Base-by-base conservation (phyloP, 2,329 filamentous ascomycete species). In the Penicillium olsonii region DNA sequence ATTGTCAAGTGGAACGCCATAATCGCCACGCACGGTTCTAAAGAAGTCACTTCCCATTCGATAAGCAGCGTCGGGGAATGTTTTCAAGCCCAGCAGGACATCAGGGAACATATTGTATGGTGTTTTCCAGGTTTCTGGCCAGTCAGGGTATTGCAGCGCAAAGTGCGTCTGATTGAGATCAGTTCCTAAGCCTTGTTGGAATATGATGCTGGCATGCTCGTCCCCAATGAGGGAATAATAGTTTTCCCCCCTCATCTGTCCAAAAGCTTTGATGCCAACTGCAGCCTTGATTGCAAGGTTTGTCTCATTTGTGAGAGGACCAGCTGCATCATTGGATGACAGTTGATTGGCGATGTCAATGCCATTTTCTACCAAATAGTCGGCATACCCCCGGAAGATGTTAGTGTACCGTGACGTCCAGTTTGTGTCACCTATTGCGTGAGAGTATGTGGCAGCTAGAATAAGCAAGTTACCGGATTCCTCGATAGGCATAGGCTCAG, bases 201-300 rank as follows among this genome's bases (percentile, higher is more conserved):
- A 73, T 44, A 74, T 61, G 0, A 66, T 59, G 10, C 59, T 50
- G 17, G 72, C 71, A 37, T 70, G 70, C 4, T 65, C 52, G 10
- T 67, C 56, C 2, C 68, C 74, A 33, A 66, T 60, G 4, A 56
- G 54, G 2, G 70, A 69, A 52, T 76, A 77, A 38, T 68, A 66
- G 0, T 44, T 45, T 14, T 69, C 48, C 2, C 67, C 67, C 15
- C 68, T 70, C 29, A 78, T 54, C 34, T 65, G 56, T 10, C 74
- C 72, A 48, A 72, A 77, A 14, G 76, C 75, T 27, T 70, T 71
- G n/a, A 79, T 65, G 0, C 69, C 75, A 7, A 79, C 69, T 5
- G 74, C 73, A 3, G 74, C 69, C 56, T 78, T 78, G 55, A 78
- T 71, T 5, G 74, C 75, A 3, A 78, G 67, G 45, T 73, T 73